Evolutionary conservation across 1,284 basidiomycete species (phyloP).

Genomic region (Waitea zeae): DNA sequence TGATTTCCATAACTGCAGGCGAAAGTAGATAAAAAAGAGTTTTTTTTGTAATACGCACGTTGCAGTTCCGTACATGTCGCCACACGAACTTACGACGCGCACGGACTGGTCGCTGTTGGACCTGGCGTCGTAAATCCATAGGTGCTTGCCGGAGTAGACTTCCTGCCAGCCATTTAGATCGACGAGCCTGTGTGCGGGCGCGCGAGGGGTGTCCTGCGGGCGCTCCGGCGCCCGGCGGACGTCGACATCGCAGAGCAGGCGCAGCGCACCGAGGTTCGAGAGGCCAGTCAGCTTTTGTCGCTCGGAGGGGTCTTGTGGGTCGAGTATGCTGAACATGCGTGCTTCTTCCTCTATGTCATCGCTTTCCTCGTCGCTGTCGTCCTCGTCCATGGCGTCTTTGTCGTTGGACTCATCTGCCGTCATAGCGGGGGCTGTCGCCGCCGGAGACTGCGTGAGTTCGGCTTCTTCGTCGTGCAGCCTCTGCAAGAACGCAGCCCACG

Average conservation of each 20-base stretch:
- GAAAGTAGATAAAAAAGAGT: too few species aligned
- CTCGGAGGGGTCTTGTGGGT: conserved; percentile 22
- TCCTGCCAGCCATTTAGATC: conserved; percentile 53
- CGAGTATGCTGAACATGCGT: conserved; percentile 32
- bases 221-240: conserved; percentile 31
- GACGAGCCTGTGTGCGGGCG: conserved; percentile 36
- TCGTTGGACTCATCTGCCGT: conserved; percentile 7
- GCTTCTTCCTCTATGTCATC: conserved; percentile 5
- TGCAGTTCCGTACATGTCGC: conserved; percentile 50
- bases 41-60: conserved; percentile 22
- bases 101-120: conserved; percentile 50
- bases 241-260: conserved; percentile 53
- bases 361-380: conserved; percentile 14
- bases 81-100: conserved; percentile 34
- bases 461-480: conserved; percentile 33
- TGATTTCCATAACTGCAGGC: not conserved
- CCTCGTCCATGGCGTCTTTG: conserved; percentile 9
- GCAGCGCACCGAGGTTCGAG: conserved; percentile 47
- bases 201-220: conserved; percentile 24
- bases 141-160: conserved; percentile 43
- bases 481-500: conserved; percentile 37
- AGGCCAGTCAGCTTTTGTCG: conserved; percentile 24
- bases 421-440: conserved; percentile 7
- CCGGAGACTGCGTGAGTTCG: conserved; percentile 17
- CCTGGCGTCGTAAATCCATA: conserved; percentile 59